Percentiles rank a stretch among this genome's conserved stretches.
Conservation (phyloP, 148 eudicot genomes). For the Chenopodium suecicum region DNA sequence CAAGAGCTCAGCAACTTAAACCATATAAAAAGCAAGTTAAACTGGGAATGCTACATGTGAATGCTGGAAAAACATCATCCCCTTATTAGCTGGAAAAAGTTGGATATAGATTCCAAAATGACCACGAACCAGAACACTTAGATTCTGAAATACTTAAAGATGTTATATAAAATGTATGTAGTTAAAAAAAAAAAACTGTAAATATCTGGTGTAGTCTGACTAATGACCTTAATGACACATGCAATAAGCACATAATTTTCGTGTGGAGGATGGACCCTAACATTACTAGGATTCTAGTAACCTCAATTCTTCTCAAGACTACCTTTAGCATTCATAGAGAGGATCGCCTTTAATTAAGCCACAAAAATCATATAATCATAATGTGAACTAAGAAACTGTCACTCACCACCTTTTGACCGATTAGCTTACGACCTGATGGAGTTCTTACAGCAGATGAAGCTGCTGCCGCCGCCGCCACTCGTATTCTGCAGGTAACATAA, state of each 20-base stretch:
- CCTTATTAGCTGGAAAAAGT: neutral
- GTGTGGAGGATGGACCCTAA: neutral
- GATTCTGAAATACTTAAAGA: neutral
- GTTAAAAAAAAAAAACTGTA: too few relatives aligned
- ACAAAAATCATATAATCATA: neutral
- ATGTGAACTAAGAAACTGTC: neutral
- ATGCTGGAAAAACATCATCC: neutral
- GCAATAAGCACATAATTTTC: too few relatives aligned
- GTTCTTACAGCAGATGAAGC: constrained; percentile 67
- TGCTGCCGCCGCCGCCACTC: constrained; percentile 79
- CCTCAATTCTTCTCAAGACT: neutral
- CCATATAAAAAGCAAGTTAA: neutral
- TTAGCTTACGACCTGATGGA: constrained; percentile 59
- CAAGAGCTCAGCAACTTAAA: neutral
- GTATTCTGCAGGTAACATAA: constrained; percentile 52
- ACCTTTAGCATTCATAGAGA: neutral
- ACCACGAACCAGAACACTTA: neutral
- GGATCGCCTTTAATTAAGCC: neutral
- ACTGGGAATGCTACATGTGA: neutral
- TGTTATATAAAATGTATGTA: neutral
- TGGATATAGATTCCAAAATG: neutral
- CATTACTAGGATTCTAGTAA: neutral
- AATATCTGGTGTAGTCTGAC: neutral
- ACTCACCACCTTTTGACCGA: constrained; percentile 41
- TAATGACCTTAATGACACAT: neutral